Conservation (phyloP, 2,329 filamentous ascomycete genomes). For the Colletotrichum phormii region DNA sequence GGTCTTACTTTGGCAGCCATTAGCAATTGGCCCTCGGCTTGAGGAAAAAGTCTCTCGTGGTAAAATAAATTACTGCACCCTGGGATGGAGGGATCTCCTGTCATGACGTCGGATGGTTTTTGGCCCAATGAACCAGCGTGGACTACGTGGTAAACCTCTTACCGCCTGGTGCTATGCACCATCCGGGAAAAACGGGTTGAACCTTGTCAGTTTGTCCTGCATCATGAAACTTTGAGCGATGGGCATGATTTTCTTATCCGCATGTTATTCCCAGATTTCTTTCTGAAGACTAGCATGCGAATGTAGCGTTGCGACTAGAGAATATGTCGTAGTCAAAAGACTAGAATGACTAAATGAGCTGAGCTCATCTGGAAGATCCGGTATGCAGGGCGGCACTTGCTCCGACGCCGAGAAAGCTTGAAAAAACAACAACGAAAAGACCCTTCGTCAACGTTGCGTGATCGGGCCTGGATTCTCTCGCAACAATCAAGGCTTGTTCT, state of each 20-base stretch:
- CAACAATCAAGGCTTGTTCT: background rate
- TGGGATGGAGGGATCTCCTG: constrained; percentile 6
- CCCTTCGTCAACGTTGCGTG: constrained; percentile 12
- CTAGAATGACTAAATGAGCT: background rate
- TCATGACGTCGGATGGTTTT: constrained; percentile 11
- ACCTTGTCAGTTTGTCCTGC: background rate
- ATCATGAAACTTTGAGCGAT: background rate
- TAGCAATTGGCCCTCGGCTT: background rate
- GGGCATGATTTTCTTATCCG: background rate
- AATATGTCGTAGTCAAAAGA: background rate
- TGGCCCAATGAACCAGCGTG: background rate
- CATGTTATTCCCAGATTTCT: background rate
- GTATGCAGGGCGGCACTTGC: background rate
- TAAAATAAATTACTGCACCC: background rate
- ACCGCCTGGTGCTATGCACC: background rate
- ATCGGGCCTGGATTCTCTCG: constrained; percentile 4
- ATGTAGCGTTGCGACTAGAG: background rate
- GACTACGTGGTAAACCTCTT: background rate
- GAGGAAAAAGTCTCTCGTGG: background rate
- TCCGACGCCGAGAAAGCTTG: background rate
- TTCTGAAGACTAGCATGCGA: background rate
- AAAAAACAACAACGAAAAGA: background rate
- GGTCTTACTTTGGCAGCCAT: background rate
- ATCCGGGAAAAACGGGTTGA: background rate
- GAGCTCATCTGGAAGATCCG: constrained; percentile 21